Evolutionary conservation across 2,329 filamentous ascomycete species (phyloP).

Genomic region (Ophiostoma fasciatum): DNA sequence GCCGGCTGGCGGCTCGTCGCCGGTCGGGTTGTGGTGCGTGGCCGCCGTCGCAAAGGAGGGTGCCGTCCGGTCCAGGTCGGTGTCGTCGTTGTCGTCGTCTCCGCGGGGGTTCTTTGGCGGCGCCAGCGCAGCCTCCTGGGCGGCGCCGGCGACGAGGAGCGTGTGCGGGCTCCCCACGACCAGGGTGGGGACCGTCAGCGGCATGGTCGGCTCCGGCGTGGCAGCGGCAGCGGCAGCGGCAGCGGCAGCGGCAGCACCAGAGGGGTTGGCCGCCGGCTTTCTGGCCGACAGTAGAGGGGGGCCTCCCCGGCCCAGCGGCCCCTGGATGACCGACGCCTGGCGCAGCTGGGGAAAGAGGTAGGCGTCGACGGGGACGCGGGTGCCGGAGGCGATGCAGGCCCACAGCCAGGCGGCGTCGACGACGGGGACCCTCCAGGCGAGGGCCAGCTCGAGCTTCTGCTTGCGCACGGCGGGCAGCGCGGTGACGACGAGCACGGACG

Average conservation of each 20-base stretch:
- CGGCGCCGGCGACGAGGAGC: neutral
- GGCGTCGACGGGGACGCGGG: constrained; percentile 27
- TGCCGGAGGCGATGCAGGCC: constrained; percentile 53
- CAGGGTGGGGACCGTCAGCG: constrained; percentile 8
- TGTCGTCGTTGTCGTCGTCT: neutral
- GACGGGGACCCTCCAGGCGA: constrained; percentile 64
- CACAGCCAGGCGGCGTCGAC: constrained; percentile 75
- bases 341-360: constrained; percentile 34
- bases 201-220: constrained; percentile 8
- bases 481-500: constrained; percentile 67
- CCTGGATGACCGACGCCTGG: constrained; percentile 12
- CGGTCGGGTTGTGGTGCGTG: constrained; percentile 16
- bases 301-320: too few relatives aligned
- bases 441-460: constrained; percentile 68
- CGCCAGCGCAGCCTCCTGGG: too few relatives aligned
- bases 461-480: constrained; percentile 39
- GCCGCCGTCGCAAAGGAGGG: constrained; percentile 20
- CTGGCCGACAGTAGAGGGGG: too few relatives aligned
- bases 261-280: too few relatives aligned
- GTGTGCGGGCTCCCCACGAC: constrained; percentile 5
- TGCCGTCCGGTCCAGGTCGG: neutral
- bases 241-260: constrained; percentile 9
- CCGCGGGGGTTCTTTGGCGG: too few relatives aligned
- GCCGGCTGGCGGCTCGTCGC: constrained; percentile 11
- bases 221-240: constrained; percentile 5